A percentile compares a stretch with the other conserved stretches of the same genome.
Conservation (phyloP, 108 stramenopile genomes). For the Skeletonema menzelii region DNA sequence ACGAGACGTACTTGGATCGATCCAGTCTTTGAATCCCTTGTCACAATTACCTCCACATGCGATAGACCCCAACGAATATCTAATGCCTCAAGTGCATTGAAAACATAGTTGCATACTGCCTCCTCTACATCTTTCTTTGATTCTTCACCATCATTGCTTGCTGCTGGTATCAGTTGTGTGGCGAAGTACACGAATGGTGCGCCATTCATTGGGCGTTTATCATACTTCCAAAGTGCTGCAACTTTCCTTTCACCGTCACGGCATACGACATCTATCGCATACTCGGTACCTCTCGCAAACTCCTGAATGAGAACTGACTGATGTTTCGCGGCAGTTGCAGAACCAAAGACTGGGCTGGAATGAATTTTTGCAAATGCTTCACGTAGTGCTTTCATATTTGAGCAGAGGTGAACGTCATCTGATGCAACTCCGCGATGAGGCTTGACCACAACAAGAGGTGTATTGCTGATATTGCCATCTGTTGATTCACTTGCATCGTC, state of each 20-base stretch:
- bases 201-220: constrained; percentile 90
- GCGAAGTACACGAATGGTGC: constrained; percentile 86
- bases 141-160: constrained; percentile 23
- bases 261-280: constrained; percentile 90
- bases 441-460: constrained; percentile 73
- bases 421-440: constrained; percentile 88
- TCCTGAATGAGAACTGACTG: constrained; percentile 81
- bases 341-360: constrained; percentile 80
- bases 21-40: constrained; percentile 4
- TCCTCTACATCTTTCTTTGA: constrained; percentile 26
- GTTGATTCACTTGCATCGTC: constrained; percentile 12
- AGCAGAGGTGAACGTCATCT: constrained; percentile 91
- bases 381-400: constrained; percentile 53
- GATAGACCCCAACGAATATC: constrained; percentile 72
- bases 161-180: constrained; percentile 67
- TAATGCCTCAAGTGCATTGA: constrained; percentile 59
- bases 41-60: constrained; percentile 79
- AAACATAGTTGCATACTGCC: constrained; percentile 59
- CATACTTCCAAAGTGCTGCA: constrained; percentile 95
- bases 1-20: constrained; percentile 59
- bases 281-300: constrained; percentile 84
- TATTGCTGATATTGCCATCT: constrained; percentile 3
- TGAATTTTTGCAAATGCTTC: constrained; percentile 78
- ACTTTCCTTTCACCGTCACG: constrained; percentile 89
- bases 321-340: constrained; percentile 67